Evolutionary conservation across 177 flowering plant species (phyloP).

Genomic region (Vitis hybrid): DNA sequence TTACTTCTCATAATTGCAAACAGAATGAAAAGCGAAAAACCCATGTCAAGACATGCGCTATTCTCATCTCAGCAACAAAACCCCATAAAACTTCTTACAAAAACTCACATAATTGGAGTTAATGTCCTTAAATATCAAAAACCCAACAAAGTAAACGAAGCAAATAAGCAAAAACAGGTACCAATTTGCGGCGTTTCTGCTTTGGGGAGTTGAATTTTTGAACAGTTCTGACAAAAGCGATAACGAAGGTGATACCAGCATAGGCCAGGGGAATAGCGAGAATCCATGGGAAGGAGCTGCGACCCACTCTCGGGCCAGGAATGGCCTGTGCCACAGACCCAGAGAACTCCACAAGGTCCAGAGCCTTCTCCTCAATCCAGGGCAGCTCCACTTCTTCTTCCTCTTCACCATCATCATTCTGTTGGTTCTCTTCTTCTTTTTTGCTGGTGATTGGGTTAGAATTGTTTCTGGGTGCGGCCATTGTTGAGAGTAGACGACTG

Average conservation of each 20-base stretch:
- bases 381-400: constrained; percentile 62
- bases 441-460: constrained; percentile 2
- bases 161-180: constrained; percentile 13
- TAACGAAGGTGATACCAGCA: constrained; percentile 64
- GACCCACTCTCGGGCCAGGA: constrained; percentile 89
- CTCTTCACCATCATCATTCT: constrained; percentile 7
- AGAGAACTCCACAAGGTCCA: constrained; percentile 89
- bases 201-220: constrained; percentile 72
- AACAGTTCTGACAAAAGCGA: constrained; percentile 75
- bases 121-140: background rate
- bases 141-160: background rate
- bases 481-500: background rate
- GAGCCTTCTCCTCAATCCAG: constrained; percentile 92
- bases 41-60: background rate
- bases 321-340: constrained; percentile 89
- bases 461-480: constrained; percentile 4
- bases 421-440: constrained; percentile 4
- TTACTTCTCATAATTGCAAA: too few relatives aligned
- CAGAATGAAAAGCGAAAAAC: background rate
- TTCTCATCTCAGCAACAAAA: background rate
- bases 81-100: background rate
- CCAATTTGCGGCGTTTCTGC: constrained; percentile 64
- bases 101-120: background rate
- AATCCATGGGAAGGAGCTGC: constrained; percentile 83
- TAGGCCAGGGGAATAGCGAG: constrained; percentile 85